Evolutionary conservation across 345 rosid species (phyloP), one percentile per base, ranked within the genome.

Genomic region (Limnanthes douglasii): DNA sequence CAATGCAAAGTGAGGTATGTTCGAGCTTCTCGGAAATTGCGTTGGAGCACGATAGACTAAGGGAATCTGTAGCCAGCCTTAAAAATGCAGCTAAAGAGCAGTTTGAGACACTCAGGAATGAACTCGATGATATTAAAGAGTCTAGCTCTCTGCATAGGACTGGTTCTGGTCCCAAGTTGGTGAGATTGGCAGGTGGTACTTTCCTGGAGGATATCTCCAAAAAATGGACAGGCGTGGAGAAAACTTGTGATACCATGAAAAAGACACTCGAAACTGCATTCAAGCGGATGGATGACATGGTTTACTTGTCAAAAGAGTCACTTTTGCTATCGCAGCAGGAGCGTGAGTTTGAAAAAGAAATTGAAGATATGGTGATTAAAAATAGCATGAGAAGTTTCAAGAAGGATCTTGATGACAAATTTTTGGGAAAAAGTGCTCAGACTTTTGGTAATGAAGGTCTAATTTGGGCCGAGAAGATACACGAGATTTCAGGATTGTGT

Each of bases 401-500:
- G 45, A 72, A 78, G 41, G 73, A 75, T 41, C 64, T 59, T 67
- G 68, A 70, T 48, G 68, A 62, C 51, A 63, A 31, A 38, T 25
- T 65, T 16, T 39, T 59, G 65, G 65, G 54, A 35, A 66, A 55
- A 51, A 57, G 60, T 57, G 52, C 61, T 30, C 41, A 12, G 27
- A 43, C 46, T 51, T 49, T 31, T 50, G 51, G 44, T 23, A 39
- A 47, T 20, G 62, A 49, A 39, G 61, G 52, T 56, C 19, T 62
- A 33, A 43, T 37, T 11, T 59, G 61, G 48, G 40, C 40, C 23
- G 62, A 70, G 43, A 73, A 53, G 54, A 41, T 68, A 15, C 64
- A 75, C 46, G 83, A 81, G 54, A 53, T 92, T 34, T 68, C 70
- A 10, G 43, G 51, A 46, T 57, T 90, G 57, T 80, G 76, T 21